These are phyloP conservation scores for Blastobotrys mokoenaii DNA, from an alignment of 805 yeast genomes.

Conservation along the genomic window DNA sequence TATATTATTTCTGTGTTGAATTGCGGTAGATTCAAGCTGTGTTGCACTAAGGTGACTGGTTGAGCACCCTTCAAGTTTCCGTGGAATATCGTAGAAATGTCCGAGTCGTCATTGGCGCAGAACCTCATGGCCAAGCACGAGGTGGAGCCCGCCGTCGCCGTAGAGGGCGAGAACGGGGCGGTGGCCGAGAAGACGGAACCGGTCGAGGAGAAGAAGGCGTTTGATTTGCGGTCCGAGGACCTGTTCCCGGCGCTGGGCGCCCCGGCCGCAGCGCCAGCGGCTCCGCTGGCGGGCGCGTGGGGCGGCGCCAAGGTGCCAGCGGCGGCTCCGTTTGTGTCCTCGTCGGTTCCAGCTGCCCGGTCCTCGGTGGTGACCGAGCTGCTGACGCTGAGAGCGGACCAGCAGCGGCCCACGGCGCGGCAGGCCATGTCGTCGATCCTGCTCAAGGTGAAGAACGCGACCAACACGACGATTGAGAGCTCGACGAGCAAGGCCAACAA, in stretches of 20 bases:
- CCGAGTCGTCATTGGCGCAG: constrained; percentile 14
- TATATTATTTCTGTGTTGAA: too few species aligned
- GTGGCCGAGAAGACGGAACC: neutral
- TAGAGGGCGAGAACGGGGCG: neutral
- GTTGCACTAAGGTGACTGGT: too few species aligned
- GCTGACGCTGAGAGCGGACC: constrained; percentile 61
- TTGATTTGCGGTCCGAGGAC: constrained; percentile 23
- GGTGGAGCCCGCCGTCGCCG: neutral
- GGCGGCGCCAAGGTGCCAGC: constrained; percentile 4
- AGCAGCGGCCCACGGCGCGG: constrained; percentile 53
- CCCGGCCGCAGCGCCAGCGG: constrained; percentile 3
- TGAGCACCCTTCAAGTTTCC: too few species aligned
- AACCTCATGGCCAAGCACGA: constrained; percentile 19
- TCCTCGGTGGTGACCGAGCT: constrained; percentile 67
- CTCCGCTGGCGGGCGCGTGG: constrained; percentile 14
- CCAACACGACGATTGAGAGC: constrained; percentile 68
- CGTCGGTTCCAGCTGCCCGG: constrained; percentile 35
- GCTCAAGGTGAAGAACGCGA: constrained; percentile 48
- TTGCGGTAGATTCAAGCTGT: too few species aligned
- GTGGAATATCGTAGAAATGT: too few species aligned
- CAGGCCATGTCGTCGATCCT: constrained; percentile 64
- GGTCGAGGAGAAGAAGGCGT: constrained; percentile 2
- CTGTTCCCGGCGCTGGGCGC: constrained; percentile 25
- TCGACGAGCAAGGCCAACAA: constrained; percentile 68
- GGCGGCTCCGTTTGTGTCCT: constrained; percentile 2